A percentile compares a stretch with the other conserved stretches of the same genome.
These are phyloP conservation scores for Clavispora asparagi DNA, from an alignment of 805 yeast species.

Conservation along the genomic window DNA sequence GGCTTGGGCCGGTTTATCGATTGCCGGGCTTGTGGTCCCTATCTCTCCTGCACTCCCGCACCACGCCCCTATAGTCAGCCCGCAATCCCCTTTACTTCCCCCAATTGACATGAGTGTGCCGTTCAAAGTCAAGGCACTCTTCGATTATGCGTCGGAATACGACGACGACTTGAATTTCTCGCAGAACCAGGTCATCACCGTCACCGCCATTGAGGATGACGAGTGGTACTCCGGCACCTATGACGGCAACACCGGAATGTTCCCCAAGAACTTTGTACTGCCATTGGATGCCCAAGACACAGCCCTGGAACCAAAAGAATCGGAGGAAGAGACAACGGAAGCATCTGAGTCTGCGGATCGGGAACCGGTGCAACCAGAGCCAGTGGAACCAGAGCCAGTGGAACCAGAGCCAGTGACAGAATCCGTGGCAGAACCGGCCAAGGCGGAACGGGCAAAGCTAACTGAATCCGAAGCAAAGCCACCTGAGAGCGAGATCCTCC, in stretches of 20 bases:
- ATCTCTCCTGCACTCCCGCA: neutral
- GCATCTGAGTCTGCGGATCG: constrained; percentile 4
- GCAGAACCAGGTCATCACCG: constrained; percentile 66
- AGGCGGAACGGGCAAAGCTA: too few species aligned
- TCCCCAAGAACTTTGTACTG: constrained; percentile 81
- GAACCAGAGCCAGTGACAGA: too few species aligned
- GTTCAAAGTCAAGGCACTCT: constrained; percentile 64
- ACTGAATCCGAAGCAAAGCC: too few species aligned
- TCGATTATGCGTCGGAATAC: constrained; percentile 55
- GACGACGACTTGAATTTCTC: constrained; percentile 79
- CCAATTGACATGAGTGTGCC: constrained; percentile 35
- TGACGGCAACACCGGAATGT: constrained; percentile 67
- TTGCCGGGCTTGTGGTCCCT: too few species aligned
- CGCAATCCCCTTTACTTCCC: neutral
- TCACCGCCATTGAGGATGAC: constrained; percentile 77
- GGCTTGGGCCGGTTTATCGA: neutral
- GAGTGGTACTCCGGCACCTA: constrained; percentile 85
- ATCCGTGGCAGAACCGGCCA: too few species aligned
- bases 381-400: too few species aligned
- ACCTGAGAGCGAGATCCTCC: too few species aligned
- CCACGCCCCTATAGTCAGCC: neutral
- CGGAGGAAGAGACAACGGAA: constrained; percentile 16
- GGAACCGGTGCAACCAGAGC: neutral
- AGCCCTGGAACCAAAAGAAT: neutral
- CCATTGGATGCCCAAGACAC: neutral